Percentiles rank a stretch among this genome's conserved stretches.
Evolutionary conservation across 345 rosid species (phyloP).

Genomic region (Melaleuca quinquenervia): DNA sequence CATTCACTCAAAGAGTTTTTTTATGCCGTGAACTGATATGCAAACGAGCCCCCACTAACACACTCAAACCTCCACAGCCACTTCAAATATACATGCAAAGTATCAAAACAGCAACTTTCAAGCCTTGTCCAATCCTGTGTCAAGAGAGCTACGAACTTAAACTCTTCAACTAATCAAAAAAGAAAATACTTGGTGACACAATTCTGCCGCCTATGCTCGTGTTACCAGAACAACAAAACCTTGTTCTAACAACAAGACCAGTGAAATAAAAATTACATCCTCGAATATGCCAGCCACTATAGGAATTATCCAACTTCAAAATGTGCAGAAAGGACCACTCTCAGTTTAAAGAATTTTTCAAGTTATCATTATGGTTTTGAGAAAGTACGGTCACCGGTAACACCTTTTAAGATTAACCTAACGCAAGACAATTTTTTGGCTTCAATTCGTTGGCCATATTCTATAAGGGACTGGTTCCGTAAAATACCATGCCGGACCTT

Average conservation of each 20-base stretch:
- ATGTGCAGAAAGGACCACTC: neutral
- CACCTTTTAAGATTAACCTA: neutral
- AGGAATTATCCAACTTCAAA: neutral
- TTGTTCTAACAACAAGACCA: neutral
- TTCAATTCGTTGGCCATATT: neutral
- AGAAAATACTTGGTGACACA: neutral
- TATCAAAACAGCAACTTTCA: neutral
- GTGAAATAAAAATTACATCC: neutral
- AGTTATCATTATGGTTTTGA: neutral
- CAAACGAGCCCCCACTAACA: neutral
- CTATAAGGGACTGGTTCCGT: neutral
- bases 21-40: neutral
- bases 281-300: neutral
- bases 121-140: neutral
- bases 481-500: neutral
- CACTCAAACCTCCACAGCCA: neutral
- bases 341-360: neutral
- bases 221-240: neutral
- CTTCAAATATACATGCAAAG: neutral
- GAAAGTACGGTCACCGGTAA: neutral
- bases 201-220: neutral
- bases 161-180: neutral
- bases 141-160: neutral
- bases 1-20: neutral
- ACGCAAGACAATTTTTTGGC: neutral